Evolutionary conservation across 2,329 filamentous ascomycete species (phyloP).

Genomic region (Penicillium sp.): DNA sequence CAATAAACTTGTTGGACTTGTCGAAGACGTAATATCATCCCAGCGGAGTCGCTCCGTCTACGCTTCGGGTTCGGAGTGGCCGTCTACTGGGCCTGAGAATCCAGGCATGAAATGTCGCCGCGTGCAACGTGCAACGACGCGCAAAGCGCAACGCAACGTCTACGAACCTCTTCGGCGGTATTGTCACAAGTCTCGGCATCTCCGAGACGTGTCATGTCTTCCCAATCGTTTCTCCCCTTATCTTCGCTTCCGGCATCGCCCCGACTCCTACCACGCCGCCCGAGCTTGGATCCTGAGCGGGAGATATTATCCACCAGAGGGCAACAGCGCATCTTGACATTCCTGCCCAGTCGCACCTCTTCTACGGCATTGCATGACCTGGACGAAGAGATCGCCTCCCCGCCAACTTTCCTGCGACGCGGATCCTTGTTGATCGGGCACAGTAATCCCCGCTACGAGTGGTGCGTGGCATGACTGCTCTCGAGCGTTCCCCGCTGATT

Average conservation of each 20-base stretch:
- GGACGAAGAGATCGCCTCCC: slow-evolving; percentile 6
- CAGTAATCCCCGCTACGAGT: slow-evolving; percentile 79
- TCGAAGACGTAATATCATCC: too few relatives aligned
- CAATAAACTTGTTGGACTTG: too few relatives aligned
- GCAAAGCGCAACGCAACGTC: too few relatives aligned
- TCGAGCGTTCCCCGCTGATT: not conserved
- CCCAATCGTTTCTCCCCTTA: slow-evolving; percentile 12
- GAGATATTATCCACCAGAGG: slow-evolving; percentile 40
- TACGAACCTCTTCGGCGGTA: too few relatives aligned
- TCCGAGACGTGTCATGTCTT: slow-evolving; percentile 9
- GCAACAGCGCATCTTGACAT: slow-evolving; percentile 32
- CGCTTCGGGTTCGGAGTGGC: too few relatives aligned
- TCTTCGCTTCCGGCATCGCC: slow-evolving; percentile 13
- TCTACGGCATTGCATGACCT: slow-evolving; percentile 16
- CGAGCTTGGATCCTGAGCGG: slow-evolving; percentile 35
- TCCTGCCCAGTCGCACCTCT: slow-evolving; percentile 31
- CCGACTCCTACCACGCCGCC: slow-evolving; percentile 21
- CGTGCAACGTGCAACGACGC: too few relatives aligned
- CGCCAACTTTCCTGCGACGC: slow-evolving; percentile 11
- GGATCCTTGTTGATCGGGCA: slow-evolving; percentile 68
- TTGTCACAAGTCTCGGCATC: too few relatives aligned
- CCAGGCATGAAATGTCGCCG: too few relatives aligned
- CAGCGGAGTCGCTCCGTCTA: too few relatives aligned
- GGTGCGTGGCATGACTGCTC: slow-evolving; percentile 43
- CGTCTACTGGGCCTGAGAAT: too few relatives aligned